phyloP scores from a whole-genome alignment of 2,329 filamentous ascomycete genomes.

The Neopestalotiopsis sp. region DNA sequence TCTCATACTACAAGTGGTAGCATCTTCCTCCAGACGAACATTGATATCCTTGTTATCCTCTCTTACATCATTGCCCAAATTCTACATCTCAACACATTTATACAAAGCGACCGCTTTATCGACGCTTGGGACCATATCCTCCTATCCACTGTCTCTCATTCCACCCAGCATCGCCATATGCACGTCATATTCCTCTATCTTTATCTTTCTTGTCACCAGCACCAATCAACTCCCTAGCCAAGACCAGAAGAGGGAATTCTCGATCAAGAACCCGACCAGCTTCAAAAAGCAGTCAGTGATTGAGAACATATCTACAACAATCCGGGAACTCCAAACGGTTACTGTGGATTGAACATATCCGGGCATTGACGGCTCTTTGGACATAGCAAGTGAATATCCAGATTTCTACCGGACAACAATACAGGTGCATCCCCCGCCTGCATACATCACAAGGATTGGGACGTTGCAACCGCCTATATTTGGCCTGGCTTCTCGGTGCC shows the following conservation, averaged over 20 bases:
- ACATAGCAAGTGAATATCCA: background rate
- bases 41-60: background rate
- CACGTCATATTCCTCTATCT: background rate
- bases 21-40: background rate
- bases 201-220: background rate
- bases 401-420: background rate
- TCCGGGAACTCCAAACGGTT: no score
- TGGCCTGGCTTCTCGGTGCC: no score
- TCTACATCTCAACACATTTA: background rate
- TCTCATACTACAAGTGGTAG: background rate
- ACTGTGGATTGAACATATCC: no score
- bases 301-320: no score
- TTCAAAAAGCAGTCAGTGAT: no score
- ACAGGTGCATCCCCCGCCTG: background rate
- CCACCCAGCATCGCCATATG: background rate
- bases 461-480: background rate
- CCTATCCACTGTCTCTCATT: background rate
- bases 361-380: no score
- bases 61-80: background rate
- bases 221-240: background rate
- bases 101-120: background rate
- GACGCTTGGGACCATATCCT: background rate
- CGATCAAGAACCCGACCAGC: background rate
- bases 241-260: background rate
- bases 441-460: background rate